Percentiles rank a stretch among this genome's conserved stretches.
Evolutionary conservation across 768 basidiomycete genomes (phyloP).

Genomic region (Amanita jacksonii): DNA sequence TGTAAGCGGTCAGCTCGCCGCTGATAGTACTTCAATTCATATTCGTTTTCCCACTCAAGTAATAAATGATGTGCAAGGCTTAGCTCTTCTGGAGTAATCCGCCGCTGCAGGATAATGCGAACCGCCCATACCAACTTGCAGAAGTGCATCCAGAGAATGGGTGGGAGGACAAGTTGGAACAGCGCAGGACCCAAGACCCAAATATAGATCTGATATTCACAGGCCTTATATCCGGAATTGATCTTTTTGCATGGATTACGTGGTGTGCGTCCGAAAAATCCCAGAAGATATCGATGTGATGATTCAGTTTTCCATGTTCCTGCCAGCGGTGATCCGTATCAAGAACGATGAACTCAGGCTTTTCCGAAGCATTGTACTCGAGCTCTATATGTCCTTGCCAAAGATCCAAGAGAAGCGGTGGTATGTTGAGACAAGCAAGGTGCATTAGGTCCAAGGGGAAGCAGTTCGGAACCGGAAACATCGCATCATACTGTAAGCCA

Average conservation of each 20-base stretch:
- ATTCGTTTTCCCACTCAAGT: constrained; percentile 18
- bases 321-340: not conserved
- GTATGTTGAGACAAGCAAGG: constrained; percentile 2
- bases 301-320: constrained; percentile 6
- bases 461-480: constrained; percentile 5
- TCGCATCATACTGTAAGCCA: not conserved
- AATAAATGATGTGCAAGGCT: constrained; percentile 11
- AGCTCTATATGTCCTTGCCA: constrained; percentile 4
- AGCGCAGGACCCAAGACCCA: constrained; percentile 20
- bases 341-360: constrained; percentile 3
- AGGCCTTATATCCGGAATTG: constrained; percentile 22
- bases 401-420: constrained; percentile 1
- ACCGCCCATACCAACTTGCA: constrained; percentile 18
- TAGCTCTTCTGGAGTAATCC: constrained; percentile 12
- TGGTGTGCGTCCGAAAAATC: constrained; percentile 20
- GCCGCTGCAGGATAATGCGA: constrained; percentile 14
- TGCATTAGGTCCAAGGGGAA: constrained; percentile 8
- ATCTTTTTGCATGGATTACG: constrained; percentile 23
- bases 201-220: constrained; percentile 19
- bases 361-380: not conserved
- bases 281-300: constrained; percentile 6
- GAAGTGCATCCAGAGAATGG: constrained; percentile 15
- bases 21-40: constrained; percentile 21
- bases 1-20: constrained; percentile 17
- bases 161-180: constrained; percentile 13